Conservation (phyloP, 169 alveolate species). For the Plasmodium adleri region DNA sequence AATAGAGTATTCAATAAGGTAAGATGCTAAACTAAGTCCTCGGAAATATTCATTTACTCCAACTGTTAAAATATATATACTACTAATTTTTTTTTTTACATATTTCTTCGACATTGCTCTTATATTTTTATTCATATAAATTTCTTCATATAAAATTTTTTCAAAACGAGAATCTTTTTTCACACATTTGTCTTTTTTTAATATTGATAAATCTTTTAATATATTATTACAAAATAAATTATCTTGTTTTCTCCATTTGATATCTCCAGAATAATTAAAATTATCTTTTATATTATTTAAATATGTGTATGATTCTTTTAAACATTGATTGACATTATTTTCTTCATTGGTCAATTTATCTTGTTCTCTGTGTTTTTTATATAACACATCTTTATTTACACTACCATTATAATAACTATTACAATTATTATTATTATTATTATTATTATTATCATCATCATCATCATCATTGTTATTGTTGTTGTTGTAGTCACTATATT, state of each 20-base stretch:
- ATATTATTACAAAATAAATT: background rate
- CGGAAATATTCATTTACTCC: conserved; percentile 76
- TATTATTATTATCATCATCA: conserved; percentile 7
- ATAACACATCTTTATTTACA: background rate
- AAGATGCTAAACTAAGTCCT: conserved; percentile 73
- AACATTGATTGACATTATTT: background rate
- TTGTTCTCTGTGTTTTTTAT: background rate
- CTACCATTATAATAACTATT: background rate
- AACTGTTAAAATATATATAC: conserved; percentile 68
- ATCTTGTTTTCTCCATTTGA: conserved; percentile 4
- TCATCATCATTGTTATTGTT: too few species aligned
- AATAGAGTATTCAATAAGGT: conserved; percentile 60
- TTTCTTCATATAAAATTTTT: conserved; percentile 73
- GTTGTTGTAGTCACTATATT: too few species aligned
- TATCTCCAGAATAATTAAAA: background rate
- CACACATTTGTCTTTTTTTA: conserved; percentile 16
- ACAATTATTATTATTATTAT: background rate
- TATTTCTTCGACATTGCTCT: conserved; percentile 53
- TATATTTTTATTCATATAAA: conserved; percentile 62
- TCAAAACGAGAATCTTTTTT: conserved; percentile 42
- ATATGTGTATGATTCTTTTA: background rate
- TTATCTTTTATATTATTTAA: background rate
- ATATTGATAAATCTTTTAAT: conserved; percentile 32
- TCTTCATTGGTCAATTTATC: background rate
- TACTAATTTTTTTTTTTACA: conserved; percentile 57